These are phyloP conservation scores for Aspergillus avenaceus DNA, from an alignment of 495 filamentous ascomycete species.

Conservation along the genomic window DNA sequence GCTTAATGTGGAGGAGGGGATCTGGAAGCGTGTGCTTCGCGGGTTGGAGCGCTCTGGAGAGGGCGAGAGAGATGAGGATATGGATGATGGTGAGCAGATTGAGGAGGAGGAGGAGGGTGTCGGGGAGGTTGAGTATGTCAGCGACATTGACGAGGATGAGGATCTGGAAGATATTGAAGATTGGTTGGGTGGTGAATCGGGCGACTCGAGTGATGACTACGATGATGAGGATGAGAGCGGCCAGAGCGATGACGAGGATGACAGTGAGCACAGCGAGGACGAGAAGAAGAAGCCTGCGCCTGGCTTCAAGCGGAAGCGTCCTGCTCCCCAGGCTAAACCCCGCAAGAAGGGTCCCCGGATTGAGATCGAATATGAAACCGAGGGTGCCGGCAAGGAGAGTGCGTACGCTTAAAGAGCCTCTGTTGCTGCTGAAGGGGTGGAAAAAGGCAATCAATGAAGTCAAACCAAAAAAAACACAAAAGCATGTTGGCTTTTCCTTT, in stretches of 20 bases:
- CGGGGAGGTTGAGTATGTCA: slow-evolving; percentile 82
- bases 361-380: slow-evolving; percentile 71
- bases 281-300: slow-evolving; percentile 44
- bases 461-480: slow-evolving; percentile 20
- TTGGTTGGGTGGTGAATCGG: slow-evolving; percentile 63
- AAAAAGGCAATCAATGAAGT: slow-evolving; percentile 4
- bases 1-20: slow-evolving; percentile 84
- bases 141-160: slow-evolving; percentile 62
- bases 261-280: slow-evolving; percentile 35
- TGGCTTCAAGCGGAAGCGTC: slow-evolving; percentile 68
- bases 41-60: slow-evolving; percentile 85
- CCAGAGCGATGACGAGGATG: slow-evolving; percentile 43
- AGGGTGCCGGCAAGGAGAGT: slow-evolving; percentile 47
- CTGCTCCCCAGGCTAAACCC: slow-evolving; percentile 52
- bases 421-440: slow-evolving; percentile 9
- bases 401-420: slow-evolving; percentile 33
- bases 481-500: slow-evolving; percentile 14
- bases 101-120: slow-evolving; percentile 68
- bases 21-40: slow-evolving; percentile 96
- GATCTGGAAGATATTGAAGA: slow-evolving; percentile 71
- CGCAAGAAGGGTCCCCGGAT: slow-evolving; percentile 64
- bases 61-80: slow-evolving; percentile 77
- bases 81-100: slow-evolving; percentile 82
- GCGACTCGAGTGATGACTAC: slow-evolving; percentile 49
- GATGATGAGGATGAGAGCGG: slow-evolving; percentile 46